phyloP scores from a whole-genome alignment of 2,329 filamentous ascomycete species.

The Penicillium sp. region DNA sequence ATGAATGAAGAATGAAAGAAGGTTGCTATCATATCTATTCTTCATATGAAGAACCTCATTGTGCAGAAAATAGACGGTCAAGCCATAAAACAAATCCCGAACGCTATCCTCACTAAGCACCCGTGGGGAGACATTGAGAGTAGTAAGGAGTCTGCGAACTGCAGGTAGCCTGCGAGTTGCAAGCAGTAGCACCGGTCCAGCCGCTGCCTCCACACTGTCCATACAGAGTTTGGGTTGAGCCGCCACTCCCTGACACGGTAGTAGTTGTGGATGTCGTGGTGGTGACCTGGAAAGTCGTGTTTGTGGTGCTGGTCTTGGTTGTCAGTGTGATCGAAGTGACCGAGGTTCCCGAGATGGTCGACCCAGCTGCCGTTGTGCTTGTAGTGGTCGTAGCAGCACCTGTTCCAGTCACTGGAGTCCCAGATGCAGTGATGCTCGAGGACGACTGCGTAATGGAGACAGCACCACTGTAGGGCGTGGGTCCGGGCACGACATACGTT shows the following conservation, averaged over 20 bases:
- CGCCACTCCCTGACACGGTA: neutral
- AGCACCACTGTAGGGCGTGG: slow-evolving; percentile 29
- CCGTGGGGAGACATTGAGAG: slow-evolving; percentile 21
- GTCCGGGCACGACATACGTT: slow-evolving; percentile 57
- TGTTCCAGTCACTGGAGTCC: slow-evolving; percentile 16
- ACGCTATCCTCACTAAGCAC: neutral
- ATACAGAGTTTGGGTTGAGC: slow-evolving; percentile 20
- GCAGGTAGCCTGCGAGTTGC: slow-evolving; percentile 15
- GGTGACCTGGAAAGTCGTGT: neutral
- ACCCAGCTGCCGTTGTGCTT: neutral
- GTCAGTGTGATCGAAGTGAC: neutral
- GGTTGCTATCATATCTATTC: neutral
- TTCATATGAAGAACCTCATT: neutral
- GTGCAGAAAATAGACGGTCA: neutral
- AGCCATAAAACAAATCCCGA: neutral
- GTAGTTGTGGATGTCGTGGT: neutral
- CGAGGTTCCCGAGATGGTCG: neutral
- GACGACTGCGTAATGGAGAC: slow-evolving; percentile 19
- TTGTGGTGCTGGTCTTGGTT: neutral
- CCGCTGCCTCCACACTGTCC: slow-evolving; percentile 19
- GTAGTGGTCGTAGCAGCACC: slow-evolving; percentile 4
- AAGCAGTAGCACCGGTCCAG: slow-evolving; percentile 20
- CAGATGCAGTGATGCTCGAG: slow-evolving; percentile 20
- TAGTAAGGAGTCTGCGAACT: slow-evolving; percentile 19
- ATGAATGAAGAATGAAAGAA: neutral